These are phyloP conservation scores for Phaeosphaeria sp. DNA, from an alignment of 2,329 filamentous ascomycete genomes.

Conservation along the genomic window DNA sequence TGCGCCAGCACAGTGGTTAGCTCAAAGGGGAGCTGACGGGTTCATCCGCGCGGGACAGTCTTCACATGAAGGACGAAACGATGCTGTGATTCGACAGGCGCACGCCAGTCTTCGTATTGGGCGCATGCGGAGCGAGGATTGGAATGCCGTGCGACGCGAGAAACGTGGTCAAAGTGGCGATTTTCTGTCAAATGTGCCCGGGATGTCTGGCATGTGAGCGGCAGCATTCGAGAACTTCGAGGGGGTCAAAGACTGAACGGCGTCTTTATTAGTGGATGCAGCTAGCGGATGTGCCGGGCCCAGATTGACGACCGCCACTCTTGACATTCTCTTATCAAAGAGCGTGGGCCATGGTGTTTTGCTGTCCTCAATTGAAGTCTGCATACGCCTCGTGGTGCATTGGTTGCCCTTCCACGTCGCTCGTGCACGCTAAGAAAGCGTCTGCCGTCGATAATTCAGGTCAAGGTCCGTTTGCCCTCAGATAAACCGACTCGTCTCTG, in stretches of 20 bases:
- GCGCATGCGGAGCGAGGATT: background rate
- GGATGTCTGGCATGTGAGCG: background rate
- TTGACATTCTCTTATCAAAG: background rate
- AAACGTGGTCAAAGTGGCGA: background rate
- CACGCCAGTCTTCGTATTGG: background rate
- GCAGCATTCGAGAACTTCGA: background rate
- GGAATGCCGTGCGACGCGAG: background rate
- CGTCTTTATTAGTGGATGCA: background rate
- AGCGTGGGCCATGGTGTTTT: background rate
- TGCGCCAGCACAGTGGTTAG: constrained; percentile 1
- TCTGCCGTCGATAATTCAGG: no score
- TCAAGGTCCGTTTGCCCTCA: background rate
- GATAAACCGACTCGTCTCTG: background rate
- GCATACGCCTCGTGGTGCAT: no score
- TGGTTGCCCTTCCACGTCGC: no score
- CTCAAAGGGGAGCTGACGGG: constrained; percentile 3
- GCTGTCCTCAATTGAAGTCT: background rate
- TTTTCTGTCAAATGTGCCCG: background rate
- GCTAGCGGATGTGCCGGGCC: background rate
- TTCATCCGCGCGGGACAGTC: constrained; percentile 1
- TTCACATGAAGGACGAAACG: background rate
- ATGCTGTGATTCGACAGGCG: background rate
- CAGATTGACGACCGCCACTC: background rate
- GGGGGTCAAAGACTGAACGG: background rate
- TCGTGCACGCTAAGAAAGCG: no score